Conservation (phyloP, 768 basidiomycete species). For the Tulasnella sp. region DNA sequence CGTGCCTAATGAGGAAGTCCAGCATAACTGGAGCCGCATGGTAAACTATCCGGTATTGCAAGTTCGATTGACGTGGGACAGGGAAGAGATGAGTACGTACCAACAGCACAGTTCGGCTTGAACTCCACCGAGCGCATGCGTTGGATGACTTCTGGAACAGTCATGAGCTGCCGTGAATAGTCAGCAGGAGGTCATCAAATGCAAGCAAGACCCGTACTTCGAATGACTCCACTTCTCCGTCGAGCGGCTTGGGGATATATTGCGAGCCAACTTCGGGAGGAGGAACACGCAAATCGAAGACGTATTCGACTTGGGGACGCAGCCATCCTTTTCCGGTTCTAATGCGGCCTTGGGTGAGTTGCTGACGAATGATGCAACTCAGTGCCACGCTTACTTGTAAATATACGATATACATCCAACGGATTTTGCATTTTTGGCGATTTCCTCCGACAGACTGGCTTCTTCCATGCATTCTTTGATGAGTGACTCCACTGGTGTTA, state of each 20-base stretch:
- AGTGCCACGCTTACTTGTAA: constrained; percentile 57
- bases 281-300: constrained; percentile 82
- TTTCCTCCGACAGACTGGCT: constrained; percentile 72
- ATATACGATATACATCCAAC: constrained; percentile 83
- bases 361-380: background rate
- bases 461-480: constrained; percentile 95
- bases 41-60: background rate
- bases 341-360: background rate
- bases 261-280: constrained; percentile 48
- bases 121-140: constrained; percentile 74
- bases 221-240: constrained; percentile 95
- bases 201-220: constrained; percentile 55
- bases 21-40: constrained; percentile 63
- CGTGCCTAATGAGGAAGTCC: constrained; percentile 87
- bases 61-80: constrained; percentile 13
- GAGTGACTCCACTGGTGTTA: constrained; percentile 68
- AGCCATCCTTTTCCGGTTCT: constrained; percentile 75
- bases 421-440: constrained; percentile 63
- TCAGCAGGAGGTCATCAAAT: background rate
- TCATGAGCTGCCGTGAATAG: constrained; percentile 57
- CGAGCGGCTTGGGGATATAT: constrained; percentile 67
- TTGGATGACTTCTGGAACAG: constrained; percentile 61
- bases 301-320: constrained; percentile 85
- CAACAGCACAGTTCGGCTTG: constrained; percentile 90
- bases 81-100: constrained; percentile 50